A percentile compares a stretch with the other conserved stretches of the same genome.
phyloP scores from a whole-genome alignment of 768 basidiomycete genomes.

The Trametes cingulata region DNA sequence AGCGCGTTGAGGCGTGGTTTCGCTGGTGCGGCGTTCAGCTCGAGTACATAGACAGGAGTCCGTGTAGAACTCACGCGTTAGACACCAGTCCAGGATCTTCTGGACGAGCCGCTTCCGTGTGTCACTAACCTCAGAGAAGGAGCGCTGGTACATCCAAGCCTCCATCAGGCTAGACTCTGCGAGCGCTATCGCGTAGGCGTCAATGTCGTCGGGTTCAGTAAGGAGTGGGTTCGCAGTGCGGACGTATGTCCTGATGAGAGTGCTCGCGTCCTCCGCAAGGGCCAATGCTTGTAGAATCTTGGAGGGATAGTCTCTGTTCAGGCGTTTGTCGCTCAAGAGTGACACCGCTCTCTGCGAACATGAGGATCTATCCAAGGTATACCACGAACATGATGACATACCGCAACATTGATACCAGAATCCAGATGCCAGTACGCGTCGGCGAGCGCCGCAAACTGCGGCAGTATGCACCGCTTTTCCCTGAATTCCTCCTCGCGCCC shows the following conservation, averaged over 20 bases:
- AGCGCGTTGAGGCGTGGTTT: constrained; percentile 59
- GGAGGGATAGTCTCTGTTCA: constrained; percentile 75
- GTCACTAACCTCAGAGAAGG: constrained; percentile 60
- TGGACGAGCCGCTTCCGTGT: constrained; percentile 55
- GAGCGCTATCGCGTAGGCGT: constrained; percentile 68
- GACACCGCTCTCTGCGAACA: constrained; percentile 63
- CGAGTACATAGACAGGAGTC: background rate
- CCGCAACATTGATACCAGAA: constrained; percentile 61
- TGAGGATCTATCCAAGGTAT: background rate
- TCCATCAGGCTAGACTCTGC: constrained; percentile 64
- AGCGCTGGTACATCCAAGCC: constrained; percentile 76
- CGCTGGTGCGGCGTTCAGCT: constrained; percentile 40
- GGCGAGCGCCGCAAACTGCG: constrained; percentile 73
- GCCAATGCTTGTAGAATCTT: constrained; percentile 74
- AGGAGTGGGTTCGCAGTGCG: constrained; percentile 74
- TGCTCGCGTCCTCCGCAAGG: constrained; percentile 42
- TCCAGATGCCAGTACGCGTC: constrained; percentile 88
- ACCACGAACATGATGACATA: constrained; percentile 39
- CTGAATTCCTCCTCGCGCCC: constrained; percentile 53
- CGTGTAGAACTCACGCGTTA: constrained; percentile 57
- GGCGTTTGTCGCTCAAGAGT: constrained; percentile 69
- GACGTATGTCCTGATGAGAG: constrained; percentile 71
- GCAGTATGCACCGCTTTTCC: constrained; percentile 62
- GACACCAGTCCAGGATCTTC: constrained; percentile 66
- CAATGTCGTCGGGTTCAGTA: constrained; percentile 67